Percentiles rank a stretch among this genome's conserved stretches.
These are phyloP conservation scores for Suillus paluster DNA, from an alignment of 768 basidiomycete species.

Conservation along the genomic window DNA sequence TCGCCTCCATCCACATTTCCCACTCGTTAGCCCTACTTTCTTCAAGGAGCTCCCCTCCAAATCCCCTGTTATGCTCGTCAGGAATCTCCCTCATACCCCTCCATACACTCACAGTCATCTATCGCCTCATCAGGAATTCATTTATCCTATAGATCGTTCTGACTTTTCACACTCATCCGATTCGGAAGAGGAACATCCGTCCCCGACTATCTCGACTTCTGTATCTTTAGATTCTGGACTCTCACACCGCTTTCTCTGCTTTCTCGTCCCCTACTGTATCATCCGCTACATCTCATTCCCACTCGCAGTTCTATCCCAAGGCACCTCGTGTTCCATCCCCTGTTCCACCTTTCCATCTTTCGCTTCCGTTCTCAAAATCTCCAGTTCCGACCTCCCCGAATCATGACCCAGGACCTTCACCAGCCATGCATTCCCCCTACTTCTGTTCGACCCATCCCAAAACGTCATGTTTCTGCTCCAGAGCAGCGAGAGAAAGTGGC, in stretches of 20 bases:
- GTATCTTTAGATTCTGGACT: slow-evolving; percentile 16
- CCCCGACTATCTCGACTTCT: slow-evolving; percentile 7
- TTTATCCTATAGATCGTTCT: background rate
- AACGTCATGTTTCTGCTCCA: slow-evolving; percentile 3
- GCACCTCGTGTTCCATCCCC: slow-evolving; percentile 5
- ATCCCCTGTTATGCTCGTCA: slow-evolving; percentile 30
- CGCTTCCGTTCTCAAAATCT: background rate
- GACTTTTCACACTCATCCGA: slow-evolving; percentile 7
- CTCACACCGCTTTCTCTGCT: slow-evolving; percentile 9
- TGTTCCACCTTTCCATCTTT: background rate
- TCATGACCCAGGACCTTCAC: background rate
- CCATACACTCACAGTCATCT: slow-evolving; percentile 1
- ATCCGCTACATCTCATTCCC: slow-evolving; percentile 14
- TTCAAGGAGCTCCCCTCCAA: slow-evolving; percentile 32
- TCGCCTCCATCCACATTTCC: slow-evolving; percentile 48
- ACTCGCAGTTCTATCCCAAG: slow-evolving; percentile 4
- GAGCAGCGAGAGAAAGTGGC: slow-evolving; percentile 2
- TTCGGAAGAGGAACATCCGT: background rate
- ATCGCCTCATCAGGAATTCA: background rate
- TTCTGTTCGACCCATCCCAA: background rate
- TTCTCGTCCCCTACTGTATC: slow-evolving; percentile 19
- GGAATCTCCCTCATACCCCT: slow-evolving; percentile 7
- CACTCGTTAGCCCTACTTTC: slow-evolving; percentile 20
- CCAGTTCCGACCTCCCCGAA: background rate
- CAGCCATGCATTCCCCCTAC: background rate